A percentile compares a stretch with the other conserved stretches of the same genome.
These are phyloP conservation scores for Litchi chinensis DNA, from an alignment of 345 rosid species.

Conservation along the genomic window DNA sequence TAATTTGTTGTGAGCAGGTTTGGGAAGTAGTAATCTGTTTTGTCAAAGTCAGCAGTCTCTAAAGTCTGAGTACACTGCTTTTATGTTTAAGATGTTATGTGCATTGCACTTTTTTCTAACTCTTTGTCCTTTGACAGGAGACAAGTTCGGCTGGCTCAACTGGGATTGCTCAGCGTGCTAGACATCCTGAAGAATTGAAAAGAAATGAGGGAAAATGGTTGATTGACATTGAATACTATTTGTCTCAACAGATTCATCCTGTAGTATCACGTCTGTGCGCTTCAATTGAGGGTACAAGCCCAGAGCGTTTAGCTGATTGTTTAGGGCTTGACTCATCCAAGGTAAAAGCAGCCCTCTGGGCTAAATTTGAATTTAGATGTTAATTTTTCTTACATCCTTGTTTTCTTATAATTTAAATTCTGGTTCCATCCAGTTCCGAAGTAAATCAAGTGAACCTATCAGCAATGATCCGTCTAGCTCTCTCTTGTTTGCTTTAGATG, in stretches of 20 bases:
- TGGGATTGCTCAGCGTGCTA: constrained; percentile 93
- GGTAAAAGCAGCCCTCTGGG: constrained; percentile 48
- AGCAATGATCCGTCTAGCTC: constrained; percentile 55
- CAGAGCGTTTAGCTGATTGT: constrained; percentile 92
- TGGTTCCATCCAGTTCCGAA: constrained; percentile 58
- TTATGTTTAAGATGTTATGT: neutral
- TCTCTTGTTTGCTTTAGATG: constrained; percentile 62
- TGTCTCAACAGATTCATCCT: constrained; percentile 98
- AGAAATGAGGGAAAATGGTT: constrained; percentile 80
- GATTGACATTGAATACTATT: constrained; percentile 94
- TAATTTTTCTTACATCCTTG: neutral
- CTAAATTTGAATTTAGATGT: constrained; percentile 2
- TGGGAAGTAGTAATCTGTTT: constrained; percentile 12
- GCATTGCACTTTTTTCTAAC: constrained; percentile 11
- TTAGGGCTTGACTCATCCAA: constrained; percentile 94
- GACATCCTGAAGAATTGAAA: constrained; percentile 95
- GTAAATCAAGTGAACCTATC: constrained; percentile 52
- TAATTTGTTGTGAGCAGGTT: constrained; percentile 96
- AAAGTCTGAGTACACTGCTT: constrained; percentile 1
- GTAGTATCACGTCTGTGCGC: constrained; percentile 94
- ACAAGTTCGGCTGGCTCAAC: constrained; percentile 52
- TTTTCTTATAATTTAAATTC: constrained; percentile 10
- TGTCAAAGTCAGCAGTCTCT: constrained; percentile 5
- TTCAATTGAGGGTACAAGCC: constrained; percentile 95
- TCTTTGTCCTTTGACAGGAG: constrained; percentile 50